Conservation (phyloP, 1,284 basidiomycete genomes). For the Puccinia triticina region DNA sequence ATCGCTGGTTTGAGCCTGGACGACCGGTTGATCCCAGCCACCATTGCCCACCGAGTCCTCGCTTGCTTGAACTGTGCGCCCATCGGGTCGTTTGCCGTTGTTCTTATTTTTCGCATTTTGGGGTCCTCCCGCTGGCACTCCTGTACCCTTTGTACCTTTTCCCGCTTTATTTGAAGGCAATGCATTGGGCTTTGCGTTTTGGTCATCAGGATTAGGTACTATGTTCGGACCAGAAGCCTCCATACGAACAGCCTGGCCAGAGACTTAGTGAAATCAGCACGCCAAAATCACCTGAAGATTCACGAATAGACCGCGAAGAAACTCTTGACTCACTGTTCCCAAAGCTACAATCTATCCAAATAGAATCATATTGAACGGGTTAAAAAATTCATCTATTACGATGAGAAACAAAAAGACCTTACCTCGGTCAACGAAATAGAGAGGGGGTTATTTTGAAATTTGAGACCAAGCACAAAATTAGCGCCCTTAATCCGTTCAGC, state of each 20-base stretch:
- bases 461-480: slow-evolving; percentile 26
- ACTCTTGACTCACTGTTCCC: slow-evolving; percentile 14
- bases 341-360: background rate
- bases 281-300: background rate
- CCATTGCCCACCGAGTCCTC: background rate
- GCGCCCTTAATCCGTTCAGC: slow-evolving; percentile 22
- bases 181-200: background rate
- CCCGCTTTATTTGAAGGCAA: background rate
- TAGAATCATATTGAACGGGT: background rate
- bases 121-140: background rate
- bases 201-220: background rate
- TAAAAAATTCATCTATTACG: background rate
- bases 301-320: background rate
- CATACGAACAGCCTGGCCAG: slow-evolving; percentile 16
- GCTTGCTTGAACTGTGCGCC: background rate
- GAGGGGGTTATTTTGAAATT: background rate
- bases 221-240: background rate
- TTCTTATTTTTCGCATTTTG: slow-evolving; percentile 28
- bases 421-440: slow-evolving; percentile 2
- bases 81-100: slow-evolving; percentile 26
- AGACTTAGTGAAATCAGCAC: background rate
- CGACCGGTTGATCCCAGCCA: background rate
- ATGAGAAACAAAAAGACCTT: background rate
- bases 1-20: background rate
- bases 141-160: slow-evolving; percentile 13